Percentiles rank a stretch among this genome's conserved stretches.
phyloP scores from a whole-genome alignment of 371 early-diverging fungal genomes.

The Apophysomyces sp. region DNA sequence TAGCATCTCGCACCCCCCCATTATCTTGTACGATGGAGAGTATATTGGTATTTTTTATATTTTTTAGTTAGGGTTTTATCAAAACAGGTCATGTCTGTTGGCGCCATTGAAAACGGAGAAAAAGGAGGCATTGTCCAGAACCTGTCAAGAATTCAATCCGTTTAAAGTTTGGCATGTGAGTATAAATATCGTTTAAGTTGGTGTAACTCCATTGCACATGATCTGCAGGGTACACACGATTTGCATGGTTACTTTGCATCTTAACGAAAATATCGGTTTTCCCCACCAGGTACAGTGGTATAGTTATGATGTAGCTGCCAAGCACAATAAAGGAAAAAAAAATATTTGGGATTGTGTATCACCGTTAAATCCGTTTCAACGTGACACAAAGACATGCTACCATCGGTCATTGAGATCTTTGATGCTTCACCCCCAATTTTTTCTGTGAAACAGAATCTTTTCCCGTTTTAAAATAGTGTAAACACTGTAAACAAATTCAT shows the following conservation, averaged over 20 bases:
- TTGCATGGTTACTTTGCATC: background rate
- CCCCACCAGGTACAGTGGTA: too few species aligned
- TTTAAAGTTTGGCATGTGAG: slow-evolving; percentile 1
- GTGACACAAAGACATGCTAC: background rate
- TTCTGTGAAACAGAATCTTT: background rate
- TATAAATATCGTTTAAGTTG: background rate
- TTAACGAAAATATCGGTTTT: background rate
- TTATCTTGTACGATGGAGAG: background rate
- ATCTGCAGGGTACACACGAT: background rate
- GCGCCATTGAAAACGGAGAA: background rate
- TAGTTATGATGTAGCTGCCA: too few species aligned
- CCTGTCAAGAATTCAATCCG: background rate
- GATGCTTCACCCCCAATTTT: background rate
- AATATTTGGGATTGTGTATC: background rate
- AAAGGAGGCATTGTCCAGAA: slow-evolving; percentile 3
- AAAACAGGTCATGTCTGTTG: background rate
- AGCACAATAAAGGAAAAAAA: background rate
- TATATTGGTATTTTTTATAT: background rate
- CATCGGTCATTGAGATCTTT: background rate
- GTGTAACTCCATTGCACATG: slow-evolving; percentile 1
- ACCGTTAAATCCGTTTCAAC: background rate
- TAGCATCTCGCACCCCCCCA: background rate
- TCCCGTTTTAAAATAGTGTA: background rate
- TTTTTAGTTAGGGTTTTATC: background rate
- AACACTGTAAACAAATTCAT: background rate